Evolutionary conservation across 2,329 filamentous ascomycete species (phyloP).

Genomic region (Fusarium irregulare): DNA sequence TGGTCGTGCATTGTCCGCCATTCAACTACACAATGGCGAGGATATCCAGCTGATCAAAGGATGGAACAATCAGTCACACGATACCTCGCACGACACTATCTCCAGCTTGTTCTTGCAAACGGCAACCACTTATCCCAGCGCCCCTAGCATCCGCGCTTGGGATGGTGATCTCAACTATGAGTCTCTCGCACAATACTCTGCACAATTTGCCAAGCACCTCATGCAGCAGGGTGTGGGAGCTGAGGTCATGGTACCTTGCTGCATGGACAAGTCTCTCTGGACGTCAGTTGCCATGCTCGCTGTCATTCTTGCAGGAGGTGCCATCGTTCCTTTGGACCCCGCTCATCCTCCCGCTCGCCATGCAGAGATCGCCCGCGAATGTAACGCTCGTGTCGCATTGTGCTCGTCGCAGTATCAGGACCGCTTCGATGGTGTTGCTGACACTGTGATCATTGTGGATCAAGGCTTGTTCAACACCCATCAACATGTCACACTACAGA

Average conservation of each 20-base stretch:
- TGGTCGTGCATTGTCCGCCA: conserved; percentile 15
- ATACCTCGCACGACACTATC: background rate
- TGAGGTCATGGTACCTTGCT: conserved; percentile 27
- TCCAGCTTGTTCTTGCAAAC: conserved; percentile 20
- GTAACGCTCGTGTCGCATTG: conserved; percentile 12
- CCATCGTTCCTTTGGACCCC: conserved; percentile 43
- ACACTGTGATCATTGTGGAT: background rate
- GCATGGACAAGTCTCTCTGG: conserved; percentile 44
- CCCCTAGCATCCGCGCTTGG: conserved; percentile 31
- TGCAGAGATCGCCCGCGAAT: conserved; percentile 10
- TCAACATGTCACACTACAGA: background rate
- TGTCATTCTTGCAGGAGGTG: conserved; percentile 42
- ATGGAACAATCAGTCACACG: conserved; percentile 6
- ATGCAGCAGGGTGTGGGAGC: conserved; percentile 8
- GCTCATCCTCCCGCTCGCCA: conserved; percentile 28
- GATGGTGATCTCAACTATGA: conserved; percentile 35
- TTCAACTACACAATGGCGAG: conserved; percentile 15
- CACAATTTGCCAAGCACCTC: conserved; percentile 1
- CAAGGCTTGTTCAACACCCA: background rate
- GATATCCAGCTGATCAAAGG: conserved; percentile 25
- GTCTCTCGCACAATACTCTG: conserved; percentile 13
- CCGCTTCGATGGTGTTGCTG: background rate
- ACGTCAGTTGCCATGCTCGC: conserved; percentile 42
- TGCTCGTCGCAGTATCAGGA: conserved; percentile 21
- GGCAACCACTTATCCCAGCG: background rate